Percentiles rank a stretch among this genome's conserved stretches.
These are phyloP conservation scores for Colletotrichum shisoi DNA, from an alignment of 2,329 filamentous ascomycete genomes.

Conservation along the genomic window DNA sequence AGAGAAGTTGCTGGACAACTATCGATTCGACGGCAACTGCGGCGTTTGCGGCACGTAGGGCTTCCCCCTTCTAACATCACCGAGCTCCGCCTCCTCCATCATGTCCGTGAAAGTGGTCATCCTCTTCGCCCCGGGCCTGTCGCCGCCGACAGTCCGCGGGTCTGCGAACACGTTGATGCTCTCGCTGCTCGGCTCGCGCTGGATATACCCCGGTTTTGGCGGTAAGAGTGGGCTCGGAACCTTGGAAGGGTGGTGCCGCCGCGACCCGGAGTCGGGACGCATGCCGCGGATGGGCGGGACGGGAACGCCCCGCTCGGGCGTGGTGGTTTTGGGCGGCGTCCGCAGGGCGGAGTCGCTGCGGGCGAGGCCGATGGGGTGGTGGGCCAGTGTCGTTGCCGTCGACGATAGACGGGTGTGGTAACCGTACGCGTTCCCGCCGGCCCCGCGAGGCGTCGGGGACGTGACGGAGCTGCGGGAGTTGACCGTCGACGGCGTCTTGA, in stretches of 20 bases:
- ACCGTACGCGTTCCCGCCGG: not conserved
- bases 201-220: conserved; percentile 44
- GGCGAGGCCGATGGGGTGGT: conserved; percentile 31
- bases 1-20: not conserved
- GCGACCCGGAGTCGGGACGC: conserved; percentile 42
- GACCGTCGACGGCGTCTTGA: conserved; percentile 49
- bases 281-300: conserved; percentile 52
- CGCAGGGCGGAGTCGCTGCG: conserved; percentile 32
- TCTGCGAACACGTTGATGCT: conserved; percentile 64
- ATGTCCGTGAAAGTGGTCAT: conserved; percentile 63
- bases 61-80: conserved; percentile 52
- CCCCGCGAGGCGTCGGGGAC: conserved; percentile 36
- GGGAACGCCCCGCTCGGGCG: conserved; percentile 26
- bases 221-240: conserved; percentile 41
- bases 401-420: conserved; percentile 32
- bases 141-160: conserved; percentile 51
- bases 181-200: conserved; percentile 56
- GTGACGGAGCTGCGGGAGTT: conserved; percentile 45
- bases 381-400: conserved; percentile 30
- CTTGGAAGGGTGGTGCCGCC: conserved; percentile 32
- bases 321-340: conserved; percentile 7
- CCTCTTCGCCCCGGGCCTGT: conserved; percentile 41
- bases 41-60: conserved; percentile 51
- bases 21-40: conserved; percentile 8
- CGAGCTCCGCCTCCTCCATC: conserved; percentile 58